Percentiles rank a stretch among this genome's conserved stretches.
Conservation (phyloP, 1,284 basidiomycete species). For the Takashimella koratensis region DNA sequence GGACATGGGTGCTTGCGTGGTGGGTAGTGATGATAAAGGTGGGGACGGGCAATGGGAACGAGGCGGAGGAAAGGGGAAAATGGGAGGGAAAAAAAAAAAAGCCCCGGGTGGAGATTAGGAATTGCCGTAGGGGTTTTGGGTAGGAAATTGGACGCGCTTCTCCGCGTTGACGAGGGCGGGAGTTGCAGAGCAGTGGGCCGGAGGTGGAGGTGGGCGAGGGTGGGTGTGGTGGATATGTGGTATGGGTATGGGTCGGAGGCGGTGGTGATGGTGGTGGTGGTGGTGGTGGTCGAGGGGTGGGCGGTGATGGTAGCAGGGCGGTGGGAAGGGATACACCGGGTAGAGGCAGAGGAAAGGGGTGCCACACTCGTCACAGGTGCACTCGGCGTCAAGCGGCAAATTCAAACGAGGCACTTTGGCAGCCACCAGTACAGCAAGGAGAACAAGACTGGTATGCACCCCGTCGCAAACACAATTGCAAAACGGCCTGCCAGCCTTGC, state of each 20-base stretch:
- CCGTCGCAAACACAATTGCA: no score
- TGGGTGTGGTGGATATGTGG: not conserved
- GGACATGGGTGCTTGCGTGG: no score
- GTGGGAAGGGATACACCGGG: not conserved
- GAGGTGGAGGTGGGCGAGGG: not conserved
- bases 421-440: no score
- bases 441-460: slow-evolving; percentile 8
- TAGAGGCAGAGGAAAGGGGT: not conserved
- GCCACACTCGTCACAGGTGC: slow-evolving; percentile 1
- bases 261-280: slow-evolving; percentile 1
- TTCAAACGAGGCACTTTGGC: not conserved
- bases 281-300: slow-evolving; percentile 1
- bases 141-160: no score
- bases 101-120: no score
- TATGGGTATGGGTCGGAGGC: slow-evolving; percentile 1
- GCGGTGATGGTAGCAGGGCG: not conserved
- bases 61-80: not conserved
- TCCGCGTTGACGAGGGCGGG: no score
- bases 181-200: not conserved
- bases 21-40: no score
- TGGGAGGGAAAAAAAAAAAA: not conserved
- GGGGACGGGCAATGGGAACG: no score
- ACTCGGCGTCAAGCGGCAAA: slow-evolving; percentile 2
- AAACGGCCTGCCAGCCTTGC: no score
- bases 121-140: no score